Evolutionary conservation across 306 rosid species (phyloP), one percentile per base, ranked within the genome.

Genomic region (Albizia julibrissin): DNA sequence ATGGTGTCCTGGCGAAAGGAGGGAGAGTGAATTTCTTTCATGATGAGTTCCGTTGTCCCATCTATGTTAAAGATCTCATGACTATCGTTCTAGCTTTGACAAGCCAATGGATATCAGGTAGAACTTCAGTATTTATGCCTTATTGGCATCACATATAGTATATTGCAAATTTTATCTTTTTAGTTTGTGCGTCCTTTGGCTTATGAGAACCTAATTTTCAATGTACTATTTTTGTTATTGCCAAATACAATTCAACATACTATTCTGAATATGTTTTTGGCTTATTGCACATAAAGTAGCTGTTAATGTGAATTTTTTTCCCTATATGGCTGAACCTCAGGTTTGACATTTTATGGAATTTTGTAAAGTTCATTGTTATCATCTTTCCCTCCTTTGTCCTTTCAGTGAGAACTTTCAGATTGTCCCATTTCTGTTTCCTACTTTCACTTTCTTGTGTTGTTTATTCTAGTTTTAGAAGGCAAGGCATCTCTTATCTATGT

Each of bases 1-100:
- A 95, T 79, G 77, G 88, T 75, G 87, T 80, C 73, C 89, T 93
- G 54, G 87, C 98, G 67, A 87, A 92, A 89, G 90, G 97, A 80
- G 92, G 72, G 72, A 62, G 73, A 6, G 75, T 75, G 43, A 83
- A 88, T 26, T 95, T 95, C 88, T 95, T 93, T 80, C 91, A 92
- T 40, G 96, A 95, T 31, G 97, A 95, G 86, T 95, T 92, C 65
- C 92, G 97, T 27, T 95, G 97, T 84, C 99, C 98, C 16, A 87
- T 93, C 59, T 93, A 88, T 87, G 97, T 95, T 66, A 91, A 87
- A 88, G 98, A 95, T 81, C 93, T 93, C 3, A 90, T 93, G 58
- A 69, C 84, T 74, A 59, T 88, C 80, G 84, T 93, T 50, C 80
- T 88, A 72, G 88, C 91, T 76, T 74, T 95, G 85, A 87, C 94